Base-by-base conservation (phyloP, 495 filamentous ascomycete species). In the Glonium stellatum region DNA sequence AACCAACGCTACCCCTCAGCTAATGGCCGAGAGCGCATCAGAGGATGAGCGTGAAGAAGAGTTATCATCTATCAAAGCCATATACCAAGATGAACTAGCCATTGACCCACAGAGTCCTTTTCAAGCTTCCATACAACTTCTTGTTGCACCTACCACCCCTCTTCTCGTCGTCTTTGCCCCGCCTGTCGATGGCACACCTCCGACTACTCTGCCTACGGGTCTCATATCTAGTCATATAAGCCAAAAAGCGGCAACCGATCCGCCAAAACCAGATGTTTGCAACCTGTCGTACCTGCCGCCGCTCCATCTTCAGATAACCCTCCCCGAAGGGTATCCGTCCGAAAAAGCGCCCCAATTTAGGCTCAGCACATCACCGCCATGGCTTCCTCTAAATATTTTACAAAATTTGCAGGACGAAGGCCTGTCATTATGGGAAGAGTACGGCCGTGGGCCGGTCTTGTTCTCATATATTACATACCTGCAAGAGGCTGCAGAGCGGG, bases 391-490 rank as follows among this genome's bases (percentile, higher is more conserved):
- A 3, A 65, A 76, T 0, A 81, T 77, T 10, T 61, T 89, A n/a
- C 59, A 74, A 34, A 77, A 74, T 57, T 75, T 97, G 1, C 71
- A 84, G 62, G 68, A 75, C 12, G 84, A 92, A 62, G 84, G 80
- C 0, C 60, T 73, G 37, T 69, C 72, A 5, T 72, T 95, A 13
- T 98, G 93, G 93, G 85, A 92, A 62, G 90, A 95, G 56, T 80
- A 84, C 50, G 91, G 90, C 0, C 82, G 76, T 25, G 83, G 85
- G 64, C 82, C 87, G 64, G 84, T 95, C 5, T 80, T 95, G 15
- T 98, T 82, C 70, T 81, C 84, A 0, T 96, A 91, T 61, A 92
- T 97, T 59, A 91, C 95, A 72, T 82, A 85, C 66, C 74, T 97
- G 25, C 89, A 93, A 66, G 88, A 90, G 73, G 80, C 84, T 2